Conservation (phyloP, 192 early-diverging fungal genomes). For the Linderina pennispora region DNA sequence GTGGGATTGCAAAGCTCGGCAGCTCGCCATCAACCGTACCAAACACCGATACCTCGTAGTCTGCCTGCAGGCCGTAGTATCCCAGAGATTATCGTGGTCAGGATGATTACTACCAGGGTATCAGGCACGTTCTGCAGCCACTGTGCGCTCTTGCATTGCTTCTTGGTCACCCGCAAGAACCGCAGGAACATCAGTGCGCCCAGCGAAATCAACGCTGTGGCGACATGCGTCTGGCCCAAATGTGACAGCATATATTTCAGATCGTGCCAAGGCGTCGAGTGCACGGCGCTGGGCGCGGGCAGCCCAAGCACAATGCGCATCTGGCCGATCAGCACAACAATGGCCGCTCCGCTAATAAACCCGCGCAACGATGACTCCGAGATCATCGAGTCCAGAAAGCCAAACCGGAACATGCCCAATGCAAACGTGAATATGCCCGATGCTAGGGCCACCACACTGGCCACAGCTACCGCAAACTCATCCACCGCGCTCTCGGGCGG, state of each 20-base stretch:
- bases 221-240: constrained; percentile 56
- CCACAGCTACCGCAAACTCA: constrained; percentile 37
- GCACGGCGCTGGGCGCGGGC: constrained; percentile 49
- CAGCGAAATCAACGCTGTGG: constrained; percentile 69
- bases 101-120: constrained; percentile 79
- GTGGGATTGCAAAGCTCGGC: constrained; percentile 49
- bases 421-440: constrained; percentile 92
- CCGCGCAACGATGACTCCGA: constrained; percentile 90
- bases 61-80: constrained; percentile 27
- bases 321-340: constrained; percentile 91
- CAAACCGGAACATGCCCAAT: constrained; percentile 92
- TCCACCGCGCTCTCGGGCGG: constrained; percentile 50
- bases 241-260: constrained; percentile 62
- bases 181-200: constrained; percentile 66
- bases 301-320: constrained; percentile 67
- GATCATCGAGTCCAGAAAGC: constrained; percentile 96
- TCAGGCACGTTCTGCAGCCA: constrained; percentile 84
- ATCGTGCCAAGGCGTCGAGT: constrained; percentile 75
- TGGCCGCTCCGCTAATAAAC: constrained; percentile 91
- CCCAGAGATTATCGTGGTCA: constrained; percentile 73
- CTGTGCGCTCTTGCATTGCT: constrained; percentile 17
- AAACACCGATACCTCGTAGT: constrained; percentile 69
- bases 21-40: constrained; percentile 64
- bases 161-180: constrained; percentile 32
- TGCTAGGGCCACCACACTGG: constrained; percentile 72